A percentile compares a stretch with the other conserved stretches of the same genome.
These are phyloP conservation scores for Phoma sp. DNA, from an alignment of 2,329 filamentous ascomycete genomes.

Conservation along the genomic window DNA sequence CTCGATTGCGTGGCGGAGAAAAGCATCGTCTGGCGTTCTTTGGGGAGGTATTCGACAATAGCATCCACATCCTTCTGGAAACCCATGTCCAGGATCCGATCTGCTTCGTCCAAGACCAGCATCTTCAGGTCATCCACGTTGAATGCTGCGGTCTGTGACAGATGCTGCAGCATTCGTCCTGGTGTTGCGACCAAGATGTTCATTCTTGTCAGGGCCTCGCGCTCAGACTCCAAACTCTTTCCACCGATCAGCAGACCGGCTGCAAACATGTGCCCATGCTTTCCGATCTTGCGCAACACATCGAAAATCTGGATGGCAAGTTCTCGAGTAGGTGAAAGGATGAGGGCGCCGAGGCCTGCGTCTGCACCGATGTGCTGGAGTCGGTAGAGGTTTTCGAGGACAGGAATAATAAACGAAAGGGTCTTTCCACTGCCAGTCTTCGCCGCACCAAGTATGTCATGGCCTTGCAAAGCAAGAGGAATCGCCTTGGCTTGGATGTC, in stretches of 20 bases:
- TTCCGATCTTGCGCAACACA: slow-evolving; percentile 87
- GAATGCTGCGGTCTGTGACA: slow-evolving; percentile 91
- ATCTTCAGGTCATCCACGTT: slow-evolving; percentile 92
- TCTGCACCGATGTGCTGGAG: slow-evolving; percentile 89
- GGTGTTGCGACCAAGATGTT: slow-evolving; percentile 97
- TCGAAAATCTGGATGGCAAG: slow-evolving; percentile 97
- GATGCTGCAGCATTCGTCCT: slow-evolving; percentile 91
- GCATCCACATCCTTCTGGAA: slow-evolving; percentile 92
- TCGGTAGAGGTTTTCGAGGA: slow-evolving; percentile 91
- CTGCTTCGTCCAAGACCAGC: slow-evolving; percentile 92
- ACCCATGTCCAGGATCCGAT: slow-evolving; percentile 97
- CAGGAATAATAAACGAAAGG: slow-evolving; percentile 87
- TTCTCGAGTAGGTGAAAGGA: slow-evolving; percentile 93
- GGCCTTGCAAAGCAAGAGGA: slow-evolving; percentile 81
- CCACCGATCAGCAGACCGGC: slow-evolving; percentile 94
- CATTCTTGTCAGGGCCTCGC: slow-evolving; percentile 85
- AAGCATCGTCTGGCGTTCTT: slow-evolving; percentile 84
- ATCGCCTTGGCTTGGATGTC: slow-evolving; percentile 93
- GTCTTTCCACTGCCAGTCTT: slow-evolving; percentile 98
- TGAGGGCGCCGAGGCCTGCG: slow-evolving; percentile 83
- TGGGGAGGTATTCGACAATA: slow-evolving; percentile 88
- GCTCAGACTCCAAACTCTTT: slow-evolving; percentile 86
- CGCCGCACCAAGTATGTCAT: slow-evolving; percentile 90
- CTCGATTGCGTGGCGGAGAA: slow-evolving; percentile 98
- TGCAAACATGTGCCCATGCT: slow-evolving; percentile 83